Evolutionary conservation across 306 rosid species (phyloP), one percentile per base, ranked within the genome.

Genomic region (Acacia confusa): DNA sequence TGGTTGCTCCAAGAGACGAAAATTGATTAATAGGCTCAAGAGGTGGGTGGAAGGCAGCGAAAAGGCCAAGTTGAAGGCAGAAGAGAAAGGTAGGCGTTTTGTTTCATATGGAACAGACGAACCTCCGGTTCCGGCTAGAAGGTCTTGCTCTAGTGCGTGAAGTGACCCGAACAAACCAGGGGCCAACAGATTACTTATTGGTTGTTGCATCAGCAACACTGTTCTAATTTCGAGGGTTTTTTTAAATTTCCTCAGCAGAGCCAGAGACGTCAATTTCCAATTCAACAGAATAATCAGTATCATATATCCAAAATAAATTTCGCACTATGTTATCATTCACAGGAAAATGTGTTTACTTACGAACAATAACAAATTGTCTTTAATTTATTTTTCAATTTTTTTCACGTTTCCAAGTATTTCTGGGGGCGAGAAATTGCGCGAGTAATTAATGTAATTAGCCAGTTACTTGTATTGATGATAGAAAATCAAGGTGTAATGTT

Each of bases 31-130:
- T 15, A 86, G 81, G 87, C 80, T 92, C 9, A 87, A 82, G 67
- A 83, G 83, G 71, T 90, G 94, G 95, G 88, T 84, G 74, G 89
- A 90, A 81, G 88, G 92, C 1, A 77, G 81, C 81, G 92, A 89
- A 57, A 88, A 88, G 82, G 88, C 52, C 76, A 87, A 52, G 73
- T 84, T 75, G 82, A 88, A 91, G 64, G 38, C 78, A 50, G 82
- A 83, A 44, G 85, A 72, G 73, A 86, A 84, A 64, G 67, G 67
- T 28, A 72, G 67, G 80, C 64, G 71, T 77, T 80, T 82, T 82
- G 84, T 68, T 81, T 78, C 82, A 3, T 58, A 78, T 47, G 89
- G 41, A 14, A 55, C 85, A 70, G 67, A 75, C 84, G 85, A 85
- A 84, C 64, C 81, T 78, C 77, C 34, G 28, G 75, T 80, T 75